phyloP scores from a whole-genome alignment of 257 asterid genomes.

The Rehmannia glutinosa region DNA sequence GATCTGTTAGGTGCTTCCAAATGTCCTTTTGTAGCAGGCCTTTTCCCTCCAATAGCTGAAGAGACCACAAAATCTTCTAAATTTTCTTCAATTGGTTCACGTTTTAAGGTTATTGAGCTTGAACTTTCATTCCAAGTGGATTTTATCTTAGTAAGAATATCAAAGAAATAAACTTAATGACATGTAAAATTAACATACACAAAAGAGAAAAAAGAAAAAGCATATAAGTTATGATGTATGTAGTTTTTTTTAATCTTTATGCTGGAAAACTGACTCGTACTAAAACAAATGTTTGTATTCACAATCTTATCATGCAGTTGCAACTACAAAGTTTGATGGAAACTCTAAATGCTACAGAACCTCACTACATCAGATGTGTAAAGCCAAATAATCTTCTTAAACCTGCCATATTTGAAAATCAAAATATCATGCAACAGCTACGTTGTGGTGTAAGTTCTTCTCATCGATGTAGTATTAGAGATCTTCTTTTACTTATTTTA shows the following conservation, averaged over 20 bases:
- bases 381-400: slow-evolving; percentile 96
- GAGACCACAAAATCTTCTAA: slow-evolving; percentile 86
- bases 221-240: not conserved
- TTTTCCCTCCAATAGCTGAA: slow-evolving; percentile 85
- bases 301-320: slow-evolving; percentile 58
- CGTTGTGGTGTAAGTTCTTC: slow-evolving; percentile 93
- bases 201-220: not conserved
- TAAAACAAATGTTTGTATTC: slow-evolving; percentile 6
- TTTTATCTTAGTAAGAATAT: not conserved
- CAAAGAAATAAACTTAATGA: not conserved
- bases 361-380: slow-evolving; percentile 95
- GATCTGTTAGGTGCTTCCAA: slow-evolving; percentile 83
- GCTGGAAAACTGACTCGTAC: slow-evolving; percentile 9
- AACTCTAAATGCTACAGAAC: slow-evolving; percentile 89
- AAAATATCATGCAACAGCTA: slow-evolving; percentile 83
- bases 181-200: not conserved
- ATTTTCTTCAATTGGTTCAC: slow-evolving; percentile 97
- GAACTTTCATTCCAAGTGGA: not conserved
- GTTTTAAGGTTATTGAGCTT: slow-evolving; percentile 72
- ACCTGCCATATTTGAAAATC: slow-evolving; percentile 91
- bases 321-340: slow-evolving; percentile 95
- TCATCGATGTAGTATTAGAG: not conserved
- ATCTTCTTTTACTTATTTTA: not conserved
- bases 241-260: not conserved
- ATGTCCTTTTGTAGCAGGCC: slow-evolving; percentile 93